Base-by-base conservation (phyloP, 177 flowering plant species). In the Vitis hybrid region DNA sequence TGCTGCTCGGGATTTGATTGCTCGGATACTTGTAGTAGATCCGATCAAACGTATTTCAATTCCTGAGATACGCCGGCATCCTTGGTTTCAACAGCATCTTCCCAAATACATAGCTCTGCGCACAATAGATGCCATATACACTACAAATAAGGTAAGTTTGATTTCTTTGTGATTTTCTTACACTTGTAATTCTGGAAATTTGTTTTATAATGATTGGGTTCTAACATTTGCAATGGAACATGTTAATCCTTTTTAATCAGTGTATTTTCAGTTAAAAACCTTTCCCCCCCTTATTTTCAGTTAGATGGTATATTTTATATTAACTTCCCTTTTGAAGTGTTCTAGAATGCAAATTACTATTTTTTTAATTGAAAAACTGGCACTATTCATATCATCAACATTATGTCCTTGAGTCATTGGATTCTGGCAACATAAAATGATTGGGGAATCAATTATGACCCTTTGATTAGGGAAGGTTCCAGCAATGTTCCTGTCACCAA, bases 1-100 rank as follows among this genome's bases (percentile, higher is more conserved):
- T 2, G 69, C 63, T 18, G 79, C 70, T 8, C 49, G 69, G 14
- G 75, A 72, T 65, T 72, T 76, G 70, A 76, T 76, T 66, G 55
- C 70, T 10, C 69, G 73, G 51, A 76, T 76, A 10, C 75, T 76
- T 40, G 68, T 65, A 11, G 69, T 72, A 10, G 72, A 76, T 61
- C 79, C 79, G 6, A 46, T 65, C 54, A 72, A 60, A 9, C 70
- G 75, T 11, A 65, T 76, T 11, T 51, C 79, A 1, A 72, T 72
- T 19, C 79, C 70, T 56, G 79, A 72, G 32, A 76, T 76, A 54
- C 61, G 71, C 3, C 40, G 27, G 16, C 79, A 76, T 66, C 79
- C 75, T 40, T 76, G 79, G 79, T 72, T 72, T 56, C 66, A 70
- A 21, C 52, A 60, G 21, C 40, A 67, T 15, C 75, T 68, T 76